These are phyloP conservation scores for Dothideomycetes sp. DNA, from an alignment of 2,329 filamentous ascomycete species.

Conservation along the genomic window DNA sequence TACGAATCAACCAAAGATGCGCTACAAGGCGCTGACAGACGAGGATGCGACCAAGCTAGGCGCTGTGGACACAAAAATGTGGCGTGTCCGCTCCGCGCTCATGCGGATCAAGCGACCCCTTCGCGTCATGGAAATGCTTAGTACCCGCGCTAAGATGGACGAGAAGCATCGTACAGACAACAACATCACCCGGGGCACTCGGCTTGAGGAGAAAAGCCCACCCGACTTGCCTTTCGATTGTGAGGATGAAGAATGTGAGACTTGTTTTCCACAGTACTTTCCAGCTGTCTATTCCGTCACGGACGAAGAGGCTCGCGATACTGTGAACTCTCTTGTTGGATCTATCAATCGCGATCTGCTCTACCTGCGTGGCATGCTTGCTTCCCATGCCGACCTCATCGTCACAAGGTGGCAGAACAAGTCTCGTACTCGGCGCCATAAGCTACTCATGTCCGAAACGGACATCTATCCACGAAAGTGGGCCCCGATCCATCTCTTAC, in stretches of 20 bases:
- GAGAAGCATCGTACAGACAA: no score
- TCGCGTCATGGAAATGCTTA: neutral
- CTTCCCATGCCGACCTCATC: conserved; percentile 2
- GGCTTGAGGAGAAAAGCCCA: no score
- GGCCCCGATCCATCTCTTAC: conserved; percentile 2
- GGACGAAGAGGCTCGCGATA: neutral
- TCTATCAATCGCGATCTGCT: neutral
- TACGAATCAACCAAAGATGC: no score
- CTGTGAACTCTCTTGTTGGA: neutral
- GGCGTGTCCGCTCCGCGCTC: neutral
- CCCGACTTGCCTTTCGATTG: conserved; percentile 4
- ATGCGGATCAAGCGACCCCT: neutral
- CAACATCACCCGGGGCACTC: no score
- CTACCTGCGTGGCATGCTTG: neutral
- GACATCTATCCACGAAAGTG: conserved; percentile 1
- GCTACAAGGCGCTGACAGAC: no score
- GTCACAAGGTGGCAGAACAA: conserved; percentile 5
- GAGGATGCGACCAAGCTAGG: no score
- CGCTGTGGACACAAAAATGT: no score
- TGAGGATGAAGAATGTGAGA: neutral
- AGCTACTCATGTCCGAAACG: neutral
- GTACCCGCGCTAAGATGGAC: no score
- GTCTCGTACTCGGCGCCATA: conserved; percentile 1
- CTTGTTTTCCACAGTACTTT: conserved; percentile 2
- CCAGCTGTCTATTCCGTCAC: neutral